phyloP scores from a whole-genome alignment of 495 filamentous ascomycete genomes.

The Neurospora sp. region DNA sequence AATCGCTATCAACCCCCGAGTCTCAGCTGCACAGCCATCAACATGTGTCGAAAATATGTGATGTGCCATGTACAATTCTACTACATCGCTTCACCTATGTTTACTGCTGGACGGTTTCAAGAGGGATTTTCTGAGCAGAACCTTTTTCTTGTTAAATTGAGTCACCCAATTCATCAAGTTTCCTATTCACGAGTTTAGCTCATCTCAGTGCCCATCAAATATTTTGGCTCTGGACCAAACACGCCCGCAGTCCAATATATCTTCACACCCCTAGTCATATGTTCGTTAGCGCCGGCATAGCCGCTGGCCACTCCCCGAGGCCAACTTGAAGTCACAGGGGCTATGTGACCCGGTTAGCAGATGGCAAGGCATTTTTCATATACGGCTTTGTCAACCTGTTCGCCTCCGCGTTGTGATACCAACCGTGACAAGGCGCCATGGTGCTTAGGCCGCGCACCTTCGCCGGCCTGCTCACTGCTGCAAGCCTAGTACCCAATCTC shows the following conservation, averaged over 20 bases:
- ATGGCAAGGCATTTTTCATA: not conserved
- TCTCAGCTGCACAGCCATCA: not conserved
- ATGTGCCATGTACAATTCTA: not conserved
- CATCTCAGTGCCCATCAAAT: not conserved
- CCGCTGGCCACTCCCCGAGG: not conserved
- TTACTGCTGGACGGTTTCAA: not conserved
- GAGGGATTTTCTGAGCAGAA: not conserved
- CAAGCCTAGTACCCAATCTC: not conserved
- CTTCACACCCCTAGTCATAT: not conserved
- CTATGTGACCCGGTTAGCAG: not conserved
- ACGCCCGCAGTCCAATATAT: not conserved
- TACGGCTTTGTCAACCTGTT: not conserved
- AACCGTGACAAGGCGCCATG: not conserved
- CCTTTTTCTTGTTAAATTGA: not conserved
- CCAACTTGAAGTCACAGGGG: not conserved
- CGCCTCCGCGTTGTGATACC: not conserved
- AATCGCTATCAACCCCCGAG: not conserved
- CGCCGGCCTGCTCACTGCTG: not conserved
- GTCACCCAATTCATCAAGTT: not conserved
- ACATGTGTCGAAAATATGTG: not conserved
- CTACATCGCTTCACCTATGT: not conserved
- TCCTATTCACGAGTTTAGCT: not conserved
- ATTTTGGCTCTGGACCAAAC: not conserved
- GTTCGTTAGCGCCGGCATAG: not conserved
- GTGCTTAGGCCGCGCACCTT: not conserved